Base-by-base conservation (phyloP, 257 asterid species). In the Henckelia pumila region DNA sequence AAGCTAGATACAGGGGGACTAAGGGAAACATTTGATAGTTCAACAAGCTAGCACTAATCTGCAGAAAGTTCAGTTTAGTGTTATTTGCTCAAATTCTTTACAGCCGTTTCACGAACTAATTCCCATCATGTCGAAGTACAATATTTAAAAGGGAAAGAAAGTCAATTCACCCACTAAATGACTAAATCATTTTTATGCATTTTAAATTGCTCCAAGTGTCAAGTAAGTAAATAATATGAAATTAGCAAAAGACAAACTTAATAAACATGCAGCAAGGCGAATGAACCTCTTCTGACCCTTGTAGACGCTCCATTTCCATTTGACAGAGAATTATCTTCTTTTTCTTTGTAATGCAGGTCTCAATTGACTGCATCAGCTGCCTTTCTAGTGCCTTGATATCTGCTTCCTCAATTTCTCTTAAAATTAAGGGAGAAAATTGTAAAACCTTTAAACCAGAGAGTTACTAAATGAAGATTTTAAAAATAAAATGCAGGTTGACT, bases 341-440 rank as follows among this genome's bases (percentile, higher is more conserved):
- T 75, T 94, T 94, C 96, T 91, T 94, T 61, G 87, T 77, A 74
- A 82, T 79, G 84, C 96, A 86, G 69, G 97, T 94, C 85, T 94
- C 99, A 29, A 94, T 84, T 66, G 96, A 94, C 80, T 94, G 99
- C 89, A 94, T 85, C 23, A 94, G 82, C 83, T 94, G 99, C 80
- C 99, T 87, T 76, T 94, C 99, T 69, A 91, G 78, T 37, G 85
- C 86, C 81, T 85, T 94, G 79, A 94, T 90, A 76, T 94, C 97
- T 61, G 87, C 76, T 82, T 94, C 99, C 73, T 88, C 99, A 71
- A 94, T 94, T 82, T 94, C 99, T 73, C 99, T 93, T 77, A 77
- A 71, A 70, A 71, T 69, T 3, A 23, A 21, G 14, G 66, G 30
- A 73, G 33, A 32, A 22, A 57, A 20, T 23, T 63, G 44, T 47